Evolutionary conservation across 1,139 yeast species (phyloP), one percentile per base, ranked within the genome.

Genomic region (Kodamaea ohmeri): DNA sequence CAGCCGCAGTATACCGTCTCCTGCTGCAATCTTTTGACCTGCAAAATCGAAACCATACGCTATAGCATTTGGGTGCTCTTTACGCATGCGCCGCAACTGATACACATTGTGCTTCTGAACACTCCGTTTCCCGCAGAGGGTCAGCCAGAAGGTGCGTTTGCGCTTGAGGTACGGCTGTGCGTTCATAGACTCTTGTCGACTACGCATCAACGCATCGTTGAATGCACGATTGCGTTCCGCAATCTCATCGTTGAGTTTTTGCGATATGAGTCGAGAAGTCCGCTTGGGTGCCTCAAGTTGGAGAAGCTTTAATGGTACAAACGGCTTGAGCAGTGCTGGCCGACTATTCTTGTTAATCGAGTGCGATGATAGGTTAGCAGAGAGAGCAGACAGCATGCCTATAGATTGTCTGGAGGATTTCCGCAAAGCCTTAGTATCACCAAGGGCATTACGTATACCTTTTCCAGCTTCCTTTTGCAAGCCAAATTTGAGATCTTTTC

Each of bases 191-290:
- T 20, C 22, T 9, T 20, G 8, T 9, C 9, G 8, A n/a, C 15
- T 26, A 18, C 15, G 29, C n/a, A n/a, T 6, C 17, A 26, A 26
- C 18, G 29, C 15, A 16, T 26, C 29, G 29, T 26, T 26, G 18
- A 26, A 26, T 18, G 29, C 29, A 4, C 29, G 15, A 18, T 26
- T 26, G 5, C 29, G 5, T 18, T 26, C 18, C 9, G 18, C 18
- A 26, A 26, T 26, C 29, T 26, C 29, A 16, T 26, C 29, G 17
- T 7, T 13, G 12, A 24, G 26, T n/a, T 24, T 24, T 13, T 7
- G 26, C 26, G 26, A n/a, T n/a, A n/a, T 9, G 6, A 24, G 6
- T n/a, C 12, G 13, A 13, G 7, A 9, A 13, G 26, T 24, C 13
- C 12, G 7, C 12, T 24, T 24, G 6, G 26, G 26, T 6, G 26